Evolutionary conservation across 768 basidiomycete species (phyloP), one percentile per base, ranked within the genome.

Genomic region (Mycena olivaceomarginata): DNA sequence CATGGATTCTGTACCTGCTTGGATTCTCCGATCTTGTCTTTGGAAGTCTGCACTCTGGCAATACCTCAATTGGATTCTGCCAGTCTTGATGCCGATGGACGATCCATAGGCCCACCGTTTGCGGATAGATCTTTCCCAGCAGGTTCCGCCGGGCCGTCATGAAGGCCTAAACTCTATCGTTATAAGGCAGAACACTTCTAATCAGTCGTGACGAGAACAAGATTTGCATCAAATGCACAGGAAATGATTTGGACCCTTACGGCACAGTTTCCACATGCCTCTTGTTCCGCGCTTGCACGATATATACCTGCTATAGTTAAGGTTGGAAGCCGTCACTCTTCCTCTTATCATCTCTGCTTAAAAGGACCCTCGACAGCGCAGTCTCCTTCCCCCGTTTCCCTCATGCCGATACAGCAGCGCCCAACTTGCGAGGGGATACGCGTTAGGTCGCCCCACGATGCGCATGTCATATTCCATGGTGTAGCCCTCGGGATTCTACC

Each of bases 401-500:
- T 41, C 25, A 63, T 74, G 73, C 77, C 62, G 15, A 93, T 94
- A 91, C 94, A 95, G n/a, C n/a, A n/a, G 82, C 89, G 85, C 39
- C 95, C 95, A 11, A 96, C 95, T 31, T 93, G 92, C 85, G 88
- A 88, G 37, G 87, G 86, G 70, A 88, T 94, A 72, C 93, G 92
- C 76, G 90, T 96, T 76, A 88, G 92, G 79, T 90, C 91, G 37
- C 89, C 93, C 31, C 84, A 87, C 16, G 95, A 96, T 81, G 94
- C 95, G 3, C 93, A 93, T 77, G 85, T 91, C 78, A 92, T 96
- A 82, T 95, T 96, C 84, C 93, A 95, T 80, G 95, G 91, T 43
- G 95, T 96, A 40, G 85, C 88, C 10, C 86, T 90, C 10, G 84
- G 88, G 12, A 82, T 91, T 1, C 88, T 94, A 18, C 92, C 92